Base-by-base conservation (phyloP, 345 rosid species). In the Murraya paniculata region DNA sequence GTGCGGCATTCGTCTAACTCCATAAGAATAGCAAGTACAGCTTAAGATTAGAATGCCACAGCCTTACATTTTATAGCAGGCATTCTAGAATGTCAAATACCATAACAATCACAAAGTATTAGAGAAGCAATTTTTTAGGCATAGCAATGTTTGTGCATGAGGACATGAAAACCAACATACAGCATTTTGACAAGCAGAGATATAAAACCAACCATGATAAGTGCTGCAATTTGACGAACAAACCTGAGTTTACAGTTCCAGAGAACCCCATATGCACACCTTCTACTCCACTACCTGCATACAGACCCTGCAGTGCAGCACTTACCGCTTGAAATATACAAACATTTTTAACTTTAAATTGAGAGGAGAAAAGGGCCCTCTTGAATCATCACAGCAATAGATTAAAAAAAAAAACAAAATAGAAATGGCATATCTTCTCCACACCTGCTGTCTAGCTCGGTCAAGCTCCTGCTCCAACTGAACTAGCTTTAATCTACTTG, bases 401-500 rank as follows among this genome's bases (percentile, higher is more conserved):
- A 72, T 45, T 35, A 0, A 38, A 38, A 38, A 36, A 25, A 24
- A 10, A 38, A 73, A 5, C 72, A 6, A 73, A 10, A 45, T 5
- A 6, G 2, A 61, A 35, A 73, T 30, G 59, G 57, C 35, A 10
- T 50, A 67, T 69, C 67, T 19, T 81, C 60, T 60, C 33, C 80
- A 50, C 72, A 90, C 98, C 90, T 93, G 97, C 76, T 92, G 97
- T 80, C 93, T 90, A 58, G 91, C 88, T 78, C 86, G 91, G 41
- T 88, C 88, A 74, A 92, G 89, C 85, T 94, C 97, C 83, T 92
- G 97, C 85, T 96, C 98, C 85, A 96, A 41, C 80, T 94, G 97
- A 84, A 90, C 72, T 68, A 96, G 82, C 89, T 92, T 96, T 79
- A 92, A 71, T 38, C 99, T 88, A 84, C 99, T 96, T 76, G 89